A percentile compares a stretch with the other conserved stretches of the same genome.
Conservation (phyloP, 2,329 filamentous ascomycete species). For the Acephala macrosclerotiorum region DNA sequence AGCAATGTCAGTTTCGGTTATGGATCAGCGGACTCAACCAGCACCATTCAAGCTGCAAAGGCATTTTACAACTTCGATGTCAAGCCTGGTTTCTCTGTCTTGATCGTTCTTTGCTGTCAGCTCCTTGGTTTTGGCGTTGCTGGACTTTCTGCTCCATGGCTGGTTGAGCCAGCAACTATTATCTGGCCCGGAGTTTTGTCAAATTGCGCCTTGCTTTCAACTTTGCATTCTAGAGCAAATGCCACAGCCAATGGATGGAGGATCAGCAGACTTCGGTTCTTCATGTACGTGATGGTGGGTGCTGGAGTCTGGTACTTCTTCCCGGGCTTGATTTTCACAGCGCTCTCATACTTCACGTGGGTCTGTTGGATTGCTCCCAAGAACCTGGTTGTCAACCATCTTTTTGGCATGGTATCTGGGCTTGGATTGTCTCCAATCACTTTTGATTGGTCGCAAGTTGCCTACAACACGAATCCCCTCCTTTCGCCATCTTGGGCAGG, state of each 20-base stretch:
- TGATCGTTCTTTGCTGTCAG: slow-evolving; percentile 66
- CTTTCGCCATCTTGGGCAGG: slow-evolving; percentile 71
- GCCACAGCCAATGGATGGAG: slow-evolving; percentile 57
- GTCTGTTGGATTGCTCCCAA: slow-evolving; percentile 11
- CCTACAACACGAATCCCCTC: slow-evolving; percentile 37
- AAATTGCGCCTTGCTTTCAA: slow-evolving; percentile 26
- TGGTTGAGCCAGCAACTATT: slow-evolving; percentile 58
- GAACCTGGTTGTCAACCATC: slow-evolving; percentile 9
- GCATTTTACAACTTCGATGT: slow-evolving; percentile 5
- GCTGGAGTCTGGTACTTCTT: slow-evolving; percentile 61
- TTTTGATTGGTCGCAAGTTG: slow-evolving; percentile 78
- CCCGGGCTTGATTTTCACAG: slow-evolving; percentile 65
- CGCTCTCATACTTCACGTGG: slow-evolving; percentile 59
- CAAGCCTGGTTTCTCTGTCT: slow-evolving; percentile 62
- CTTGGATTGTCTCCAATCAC: slow-evolving; percentile 77
- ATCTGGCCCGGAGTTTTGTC: slow-evolving; percentile 16
- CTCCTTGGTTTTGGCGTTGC: slow-evolving; percentile 70
- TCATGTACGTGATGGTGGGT: slow-evolving; percentile 47
- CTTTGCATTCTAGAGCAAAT: slow-evolving; percentile 66
- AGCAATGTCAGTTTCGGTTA: slow-evolving; percentile 45
- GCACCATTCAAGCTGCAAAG: neutral
- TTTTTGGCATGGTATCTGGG: slow-evolving; percentile 41
- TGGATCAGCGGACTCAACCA: neutral
- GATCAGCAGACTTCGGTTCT: slow-evolving; percentile 51
- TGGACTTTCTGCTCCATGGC: slow-evolving; percentile 63